phyloP scores from a whole-genome alignment of 169 alveolate genomes.

The Cryptosporidium bovis region DNA sequence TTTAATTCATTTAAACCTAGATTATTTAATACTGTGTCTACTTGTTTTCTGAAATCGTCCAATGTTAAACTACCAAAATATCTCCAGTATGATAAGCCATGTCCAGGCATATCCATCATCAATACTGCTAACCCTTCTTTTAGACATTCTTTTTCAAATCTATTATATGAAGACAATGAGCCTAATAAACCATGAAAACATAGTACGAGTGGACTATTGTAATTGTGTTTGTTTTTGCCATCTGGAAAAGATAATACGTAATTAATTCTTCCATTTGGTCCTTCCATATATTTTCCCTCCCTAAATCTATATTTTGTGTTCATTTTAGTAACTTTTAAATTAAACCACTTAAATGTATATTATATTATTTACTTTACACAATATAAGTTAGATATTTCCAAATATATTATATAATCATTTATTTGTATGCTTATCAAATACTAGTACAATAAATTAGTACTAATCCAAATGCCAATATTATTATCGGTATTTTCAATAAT shows the following conservation, averaged over 20 bases:
- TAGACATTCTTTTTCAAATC: conserved; percentile 2
- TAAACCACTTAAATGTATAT: no score
- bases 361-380: no score
- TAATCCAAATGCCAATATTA: no score
- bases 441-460: no score
- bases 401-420: no score
- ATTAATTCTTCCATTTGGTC: conserved; percentile 66
- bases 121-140: conserved; percentile 45
- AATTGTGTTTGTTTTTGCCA: neutral
- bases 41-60: conserved; percentile 38
- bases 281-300: conserved; percentile 45
- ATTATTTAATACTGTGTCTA: conserved; percentile 29
- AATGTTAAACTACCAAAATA: conserved; percentile 54
- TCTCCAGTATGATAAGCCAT: conserved; percentile 60
- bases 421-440: no score
- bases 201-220: conserved; percentile 49
- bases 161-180: conserved; percentile 38
- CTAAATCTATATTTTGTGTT: conserved; percentile 10
- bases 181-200: conserved; percentile 57
- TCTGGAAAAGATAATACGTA: conserved; percentile 34
- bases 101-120: conserved; percentile 72
- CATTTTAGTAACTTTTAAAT: neutral
- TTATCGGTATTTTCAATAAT: no score
- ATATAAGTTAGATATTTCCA: no score
- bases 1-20: conserved; percentile 13